Conservation (phyloP, 116 monocot species). For the Iris pallida region DNA sequence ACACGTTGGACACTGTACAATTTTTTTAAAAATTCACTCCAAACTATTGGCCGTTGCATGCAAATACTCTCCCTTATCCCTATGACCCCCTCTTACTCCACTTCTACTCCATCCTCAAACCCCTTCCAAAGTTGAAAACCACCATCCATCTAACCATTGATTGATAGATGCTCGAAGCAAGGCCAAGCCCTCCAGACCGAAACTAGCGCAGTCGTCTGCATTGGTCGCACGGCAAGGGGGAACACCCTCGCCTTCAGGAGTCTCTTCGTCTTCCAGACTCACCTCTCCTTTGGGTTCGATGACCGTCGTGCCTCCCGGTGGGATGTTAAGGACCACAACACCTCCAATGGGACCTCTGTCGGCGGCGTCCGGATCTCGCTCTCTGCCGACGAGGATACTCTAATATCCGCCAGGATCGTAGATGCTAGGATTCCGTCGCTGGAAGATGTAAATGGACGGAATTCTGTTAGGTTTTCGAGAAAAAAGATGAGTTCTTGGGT, state of each 20-base stretch:
- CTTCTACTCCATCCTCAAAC: no score
- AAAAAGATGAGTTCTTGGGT: conserved; percentile 1
- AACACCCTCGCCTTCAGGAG: conserved; percentile 78
- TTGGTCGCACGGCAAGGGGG: conserved; percentile 74
- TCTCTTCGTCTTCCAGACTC: conserved; percentile 67
- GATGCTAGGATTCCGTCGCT: not conserved
- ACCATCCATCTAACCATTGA: conserved; percentile 1
- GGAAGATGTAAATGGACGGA: not conserved
- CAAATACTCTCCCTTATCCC: no score
- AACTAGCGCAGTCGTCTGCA: conserved; percentile 22
- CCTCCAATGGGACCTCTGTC: conserved; percentile 77
- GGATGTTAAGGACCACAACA: conserved; percentile 55
- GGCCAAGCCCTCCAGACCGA: conserved; percentile 45
- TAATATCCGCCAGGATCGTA: conserved; percentile 34
- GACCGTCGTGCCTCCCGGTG: conserved; percentile 27
- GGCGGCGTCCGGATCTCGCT: conserved; percentile 36
- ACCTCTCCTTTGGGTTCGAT: conserved; percentile 58
- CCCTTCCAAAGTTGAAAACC: no score
- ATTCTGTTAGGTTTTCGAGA: not conserved
- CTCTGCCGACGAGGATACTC: conserved; percentile 43
- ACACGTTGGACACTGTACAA: no score
- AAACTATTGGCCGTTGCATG: no score
- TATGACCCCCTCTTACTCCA: no score
- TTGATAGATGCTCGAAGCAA: conserved; percentile 13
- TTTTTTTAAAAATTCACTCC: no score